These are phyloP conservation scores for Tolypocladium guangdongense DNA, from an alignment of 2,329 filamentous ascomycete species.

Conservation along the genomic window DNA sequence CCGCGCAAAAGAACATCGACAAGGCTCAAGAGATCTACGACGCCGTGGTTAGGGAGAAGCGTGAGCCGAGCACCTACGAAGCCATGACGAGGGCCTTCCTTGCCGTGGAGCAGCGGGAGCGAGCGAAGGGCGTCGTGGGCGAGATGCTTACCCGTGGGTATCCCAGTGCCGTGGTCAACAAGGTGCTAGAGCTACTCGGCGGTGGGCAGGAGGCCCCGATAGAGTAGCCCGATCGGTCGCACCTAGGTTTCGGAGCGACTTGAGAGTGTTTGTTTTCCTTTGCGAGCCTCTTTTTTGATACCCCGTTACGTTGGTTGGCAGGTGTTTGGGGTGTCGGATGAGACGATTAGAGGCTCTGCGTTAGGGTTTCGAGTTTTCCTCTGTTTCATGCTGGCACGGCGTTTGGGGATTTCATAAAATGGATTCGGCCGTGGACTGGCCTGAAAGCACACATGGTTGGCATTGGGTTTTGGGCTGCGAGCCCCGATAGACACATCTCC, in stretches of 20 bases:
- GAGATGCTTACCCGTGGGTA: slow-evolving; percentile 91
- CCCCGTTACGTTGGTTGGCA: slow-evolving; percentile 9
- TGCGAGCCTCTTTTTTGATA: slow-evolving; percentile 12
- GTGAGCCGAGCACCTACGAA: slow-evolving; percentile 96
- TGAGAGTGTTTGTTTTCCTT: slow-evolving; percentile 5
- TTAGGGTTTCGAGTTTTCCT: background rate
- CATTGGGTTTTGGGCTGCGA: slow-evolving; percentile 11
- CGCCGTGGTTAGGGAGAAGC: slow-evolving; percentile 62
- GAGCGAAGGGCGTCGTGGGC: slow-evolving; percentile 67
- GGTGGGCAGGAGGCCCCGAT: slow-evolving; percentile 32
- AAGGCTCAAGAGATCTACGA: slow-evolving; percentile 74
- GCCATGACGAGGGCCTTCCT: slow-evolving; percentile 94
- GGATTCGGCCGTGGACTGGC: slow-evolving; percentile 8
- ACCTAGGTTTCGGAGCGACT: slow-evolving; percentile 9
- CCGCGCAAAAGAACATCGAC: slow-evolving; percentile 66
- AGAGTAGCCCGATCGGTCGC: slow-evolving; percentile 12
- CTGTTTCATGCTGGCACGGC: slow-evolving; percentile 11
- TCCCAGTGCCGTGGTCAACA: slow-evolving; percentile 81
- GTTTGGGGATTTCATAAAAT: slow-evolving; percentile 14
- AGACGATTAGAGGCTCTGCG: slow-evolving; percentile 7
- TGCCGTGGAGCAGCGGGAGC: slow-evolving; percentile 66
- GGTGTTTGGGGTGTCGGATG: slow-evolving; percentile 10
- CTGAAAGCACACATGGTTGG: slow-evolving; percentile 1
- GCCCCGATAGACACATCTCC: slow-evolving; percentile 37
- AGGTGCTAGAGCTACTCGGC: slow-evolving; percentile 82